Conservation (phyloP, 495 filamentous ascomycete species). For the Daldinia childiae region DNA sequence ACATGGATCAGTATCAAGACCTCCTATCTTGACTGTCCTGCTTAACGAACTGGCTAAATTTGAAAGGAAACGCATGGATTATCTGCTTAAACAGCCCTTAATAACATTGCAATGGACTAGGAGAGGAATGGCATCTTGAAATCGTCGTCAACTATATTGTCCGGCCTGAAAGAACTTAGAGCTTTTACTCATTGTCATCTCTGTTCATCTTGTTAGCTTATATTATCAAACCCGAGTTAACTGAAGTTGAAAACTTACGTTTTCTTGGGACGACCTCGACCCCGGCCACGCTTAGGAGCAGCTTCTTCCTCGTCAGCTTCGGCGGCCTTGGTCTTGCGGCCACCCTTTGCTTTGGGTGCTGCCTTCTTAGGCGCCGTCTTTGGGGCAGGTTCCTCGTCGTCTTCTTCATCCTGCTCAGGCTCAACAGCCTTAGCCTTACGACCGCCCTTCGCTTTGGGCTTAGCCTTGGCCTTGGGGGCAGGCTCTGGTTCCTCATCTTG, state of each 20-base stretch:
- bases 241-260: slow-evolving; percentile 6
- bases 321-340: slow-evolving; percentile 42
- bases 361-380: slow-evolving; percentile 21
- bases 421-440: slow-evolving; percentile 18
- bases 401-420: slow-evolving; percentile 27
- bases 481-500: slow-evolving; percentile 47
- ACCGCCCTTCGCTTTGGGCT: slow-evolving; percentile 25
- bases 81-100: not conserved
- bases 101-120: not conserved
- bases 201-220: not conserved
- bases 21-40: not conserved
- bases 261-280: slow-evolving; percentile 35
- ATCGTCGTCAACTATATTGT: not conserved
- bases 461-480: slow-evolving; percentile 26
- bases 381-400: slow-evolving; percentile 19
- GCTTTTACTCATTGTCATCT: slow-evolving; percentile 4
- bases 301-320: slow-evolving; percentile 23
- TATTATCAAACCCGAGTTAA: not conserved
- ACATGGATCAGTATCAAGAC: not conserved
- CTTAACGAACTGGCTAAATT: not conserved
- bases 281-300: slow-evolving; percentile 24
- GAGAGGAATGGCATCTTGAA: not conserved
- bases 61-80: slow-evolving; percentile 15
- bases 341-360: slow-evolving; percentile 42
- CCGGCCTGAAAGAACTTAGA: not conserved